phyloP scores from a whole-genome alignment of 352 stramenopile genomes.

The Globisporangium nagaii region DNA sequence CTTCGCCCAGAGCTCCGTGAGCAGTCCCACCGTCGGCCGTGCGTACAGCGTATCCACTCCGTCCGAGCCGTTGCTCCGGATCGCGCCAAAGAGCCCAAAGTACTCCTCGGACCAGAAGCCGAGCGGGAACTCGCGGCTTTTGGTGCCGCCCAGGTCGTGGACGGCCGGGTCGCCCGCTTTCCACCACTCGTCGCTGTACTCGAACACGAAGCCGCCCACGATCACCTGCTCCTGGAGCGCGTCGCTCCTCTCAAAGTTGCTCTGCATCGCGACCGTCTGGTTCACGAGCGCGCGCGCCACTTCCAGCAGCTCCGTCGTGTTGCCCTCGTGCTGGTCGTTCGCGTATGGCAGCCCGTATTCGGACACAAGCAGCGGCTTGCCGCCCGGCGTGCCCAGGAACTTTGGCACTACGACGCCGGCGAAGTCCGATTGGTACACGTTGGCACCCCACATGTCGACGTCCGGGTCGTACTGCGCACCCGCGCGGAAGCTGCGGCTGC shows the following conservation, averaged over 20 bases:
- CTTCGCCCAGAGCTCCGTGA: constrained; percentile 39
- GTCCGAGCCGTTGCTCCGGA: constrained; percentile 7
- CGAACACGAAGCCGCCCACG: constrained; percentile 67
- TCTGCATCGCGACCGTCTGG: constrained; percentile 46
- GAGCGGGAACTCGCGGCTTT: constrained; percentile 51
- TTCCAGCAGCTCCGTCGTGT: constrained; percentile 29
- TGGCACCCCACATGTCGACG: constrained; percentile 68
- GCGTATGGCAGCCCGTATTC: constrained; percentile 67
- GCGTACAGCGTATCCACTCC: constrained; percentile 30
- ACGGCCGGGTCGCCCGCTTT: constrained; percentile 43
- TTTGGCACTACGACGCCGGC: constrained; percentile 42
- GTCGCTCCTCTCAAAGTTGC: constrained; percentile 47
- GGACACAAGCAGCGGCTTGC: constrained; percentile 48
- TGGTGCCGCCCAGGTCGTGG: constrained; percentile 44
- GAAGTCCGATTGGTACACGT: constrained; percentile 69
- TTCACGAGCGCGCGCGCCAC: constrained; percentile 38
- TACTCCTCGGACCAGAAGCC: constrained; percentile 60
- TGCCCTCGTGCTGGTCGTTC: constrained; percentile 32
- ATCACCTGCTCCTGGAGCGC: constrained; percentile 40
- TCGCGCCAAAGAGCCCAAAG: constrained; percentile 41
- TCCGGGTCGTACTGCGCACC: constrained; percentile 42
- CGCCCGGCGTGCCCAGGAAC: constrained; percentile 33
- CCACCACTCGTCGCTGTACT: constrained; percentile 80
- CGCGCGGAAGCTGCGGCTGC: constrained; percentile 32
- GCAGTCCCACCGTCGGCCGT: constrained; percentile 45